Evolutionary conservation across 2,329 filamentous ascomycete species (phyloP), one percentile per base, ranked within the genome.

Genomic region (Coleophoma crateriformis): DNA sequence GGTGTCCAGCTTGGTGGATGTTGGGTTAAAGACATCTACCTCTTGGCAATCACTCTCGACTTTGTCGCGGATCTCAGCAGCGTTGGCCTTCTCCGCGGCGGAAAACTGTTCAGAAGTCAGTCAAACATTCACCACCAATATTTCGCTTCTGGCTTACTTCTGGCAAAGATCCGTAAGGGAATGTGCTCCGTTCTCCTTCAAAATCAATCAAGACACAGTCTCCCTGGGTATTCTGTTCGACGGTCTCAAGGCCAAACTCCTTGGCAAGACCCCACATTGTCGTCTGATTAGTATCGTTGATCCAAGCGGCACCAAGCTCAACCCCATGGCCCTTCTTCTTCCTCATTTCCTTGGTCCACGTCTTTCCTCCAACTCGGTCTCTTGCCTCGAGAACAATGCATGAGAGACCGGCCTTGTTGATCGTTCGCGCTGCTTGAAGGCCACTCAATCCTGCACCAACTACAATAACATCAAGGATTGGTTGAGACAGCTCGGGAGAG

Each of bases 241-340:
- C 65, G 1, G 74, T 50, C 19, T 75, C 69, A 0, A 73, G 53
- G 0, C 68, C 67, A 43, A 71, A 75, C 43, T 61, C 54, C 41
- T 66, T 53, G 0, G 68, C 68, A 7, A 77, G 60, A 0, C 58
- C 64, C 52, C 61, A 72, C 46, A 81, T 71, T 3, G 64, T 64
- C 22, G 56, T 64, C 53, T 83, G 78, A 46, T 71, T 77, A 1
- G 66, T 72, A 47, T 81, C 74, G 53, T 83, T 82, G 55, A 82
- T 73, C 79, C 79, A 82, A 0, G 75, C 76, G 0, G 76, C 79
- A 3, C 79, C 79, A 0, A 80, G 57, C 14, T 82, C 79, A 5
- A 72, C 65, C 0, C 65, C 51, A 0, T 70, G 71, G 5, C 27
- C 8, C 17, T 44, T 44, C 20, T 44, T 44, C 8, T 22, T 44